Evolutionary conservation across 2,329 filamentous ascomycete genomes (phyloP).

Genomic region (Neofusicoccum parvum): DNA sequence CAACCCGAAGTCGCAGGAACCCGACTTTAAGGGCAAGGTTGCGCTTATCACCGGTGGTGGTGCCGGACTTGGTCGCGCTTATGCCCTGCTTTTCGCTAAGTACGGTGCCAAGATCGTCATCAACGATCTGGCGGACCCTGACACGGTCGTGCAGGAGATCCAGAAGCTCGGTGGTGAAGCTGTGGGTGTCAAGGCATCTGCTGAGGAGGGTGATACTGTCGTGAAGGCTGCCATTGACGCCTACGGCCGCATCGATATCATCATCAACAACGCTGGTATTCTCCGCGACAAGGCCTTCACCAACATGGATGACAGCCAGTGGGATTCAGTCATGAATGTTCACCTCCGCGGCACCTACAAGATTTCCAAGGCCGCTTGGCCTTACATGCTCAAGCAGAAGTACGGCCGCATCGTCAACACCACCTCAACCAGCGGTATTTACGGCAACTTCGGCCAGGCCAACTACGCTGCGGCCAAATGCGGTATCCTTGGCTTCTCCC

Average conservation of each 20-base stretch:
- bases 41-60: conserved; percentile 86
- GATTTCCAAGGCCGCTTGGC: conserved; percentile 96
- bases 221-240: conserved; percentile 92
- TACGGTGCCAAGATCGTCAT: conserved; percentile 84
- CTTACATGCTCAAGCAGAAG: conserved; percentile 97
- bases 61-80: conserved; percentile 86
- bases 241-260: conserved; percentile 89
- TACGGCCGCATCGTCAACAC: conserved; percentile 97
- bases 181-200: conserved; percentile 88
- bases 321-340: conserved; percentile 89
- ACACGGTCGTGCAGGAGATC: conserved; percentile 89
- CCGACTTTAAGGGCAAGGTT: conserved; percentile 83
- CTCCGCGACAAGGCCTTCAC: conserved; percentile 95
- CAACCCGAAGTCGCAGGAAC: conserved; percentile 70
- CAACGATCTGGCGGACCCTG: conserved; percentile 93
- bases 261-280: conserved; percentile 98
- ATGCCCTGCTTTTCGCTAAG: conserved; percentile 85
- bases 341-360: conserved; percentile 96
- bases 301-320: conserved; percentile 95
- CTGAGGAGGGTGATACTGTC: conserved; percentile 87
- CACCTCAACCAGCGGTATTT: conserved; percentile 94
- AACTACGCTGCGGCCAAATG: conserved; percentile 78
- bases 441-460: conserved; percentile 98
- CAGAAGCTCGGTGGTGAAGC: conserved; percentile 86
- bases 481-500: conserved; percentile 93